phyloP scores from a whole-genome alignment of 371 early-diverging fungal genomes.

The Blakeslea trispora region DNA sequence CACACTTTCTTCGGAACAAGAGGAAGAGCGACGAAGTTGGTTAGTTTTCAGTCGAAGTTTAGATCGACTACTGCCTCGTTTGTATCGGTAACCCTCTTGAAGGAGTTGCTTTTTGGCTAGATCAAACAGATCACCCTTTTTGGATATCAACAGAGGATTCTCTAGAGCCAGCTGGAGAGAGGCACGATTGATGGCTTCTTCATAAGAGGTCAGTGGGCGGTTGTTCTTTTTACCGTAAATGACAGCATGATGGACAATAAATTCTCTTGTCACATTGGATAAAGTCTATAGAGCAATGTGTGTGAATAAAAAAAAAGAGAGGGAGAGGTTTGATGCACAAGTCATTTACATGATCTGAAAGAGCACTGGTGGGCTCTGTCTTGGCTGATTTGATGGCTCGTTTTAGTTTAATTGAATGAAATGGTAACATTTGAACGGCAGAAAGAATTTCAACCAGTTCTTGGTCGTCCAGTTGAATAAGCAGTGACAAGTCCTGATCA shows the following conservation, averaged over 20 bases:
- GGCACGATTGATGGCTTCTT: constrained; percentile 60
- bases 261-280: constrained; percentile 21
- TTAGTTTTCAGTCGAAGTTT: constrained; percentile 40
- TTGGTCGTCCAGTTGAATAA: constrained; percentile 53
- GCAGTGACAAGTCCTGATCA: constrained; percentile 47
- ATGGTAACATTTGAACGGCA: constrained; percentile 52
- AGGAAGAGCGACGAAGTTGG: constrained; percentile 8
- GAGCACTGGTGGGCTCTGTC: no score
- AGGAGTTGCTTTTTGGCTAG: constrained; percentile 59
- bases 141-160: constrained; percentile 47
- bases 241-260: constrained; percentile 53
- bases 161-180: constrained; percentile 52
- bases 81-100: constrained; percentile 58
- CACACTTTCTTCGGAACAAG: constrained; percentile 15
- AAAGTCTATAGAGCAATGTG: no score
- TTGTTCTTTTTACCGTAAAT: constrained; percentile 58
- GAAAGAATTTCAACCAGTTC: constrained; percentile 49
- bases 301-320: no score
- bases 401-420: constrained; percentile 52
- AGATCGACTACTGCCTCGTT: constrained; percentile 62
- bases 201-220: constrained; percentile 54
- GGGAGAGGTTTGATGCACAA: no score
- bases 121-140: constrained; percentile 54
- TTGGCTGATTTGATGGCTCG: no score
- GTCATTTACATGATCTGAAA: no score